Evolutionary conservation across 1,284 basidiomycete genomes (phyloP), one percentile per base, ranked within the genome.

Genomic region (Sphagnurus paluster): DNA sequence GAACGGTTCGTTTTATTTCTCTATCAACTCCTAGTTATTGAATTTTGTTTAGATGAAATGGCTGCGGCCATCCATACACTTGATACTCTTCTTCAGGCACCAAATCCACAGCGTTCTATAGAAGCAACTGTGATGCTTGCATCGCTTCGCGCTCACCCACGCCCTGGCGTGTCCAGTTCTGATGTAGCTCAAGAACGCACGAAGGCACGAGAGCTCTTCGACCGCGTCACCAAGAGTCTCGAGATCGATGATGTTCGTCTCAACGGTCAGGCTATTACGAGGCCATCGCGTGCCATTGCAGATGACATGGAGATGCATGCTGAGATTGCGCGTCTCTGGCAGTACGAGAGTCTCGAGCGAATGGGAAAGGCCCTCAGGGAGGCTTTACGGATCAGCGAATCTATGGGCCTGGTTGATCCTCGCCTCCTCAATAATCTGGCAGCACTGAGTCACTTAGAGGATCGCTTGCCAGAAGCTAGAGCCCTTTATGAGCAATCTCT

Each of bases 111-210:
- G 46, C 73, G 76, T 24, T 84, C 81, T 1, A 62, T 88, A 8
- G 93, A 96, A 69, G 92, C 91, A 2, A 84, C 82, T 9, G 86
- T 88, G n/a, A 84, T 94, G 65, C 82, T 97, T 34, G 93, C 93
- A 2, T 90, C 91, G 1, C 78, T 98, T 6, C 82, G 91, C 30
- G 84, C 89, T 0, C 82, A 84, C 59, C 82, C 87, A 5, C 82
- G 89, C 40, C 84, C 85, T 0, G 91, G 89, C 44, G 78, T 93
- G 37, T 87, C 87, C 0, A 77, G 76, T 38, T 73, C 83, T 5
- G 92, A 95, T 50, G 67, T 84, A 37, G 72, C 78, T 1, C 76
- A 82, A 44, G 93, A 96, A 58, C 83, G 82, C 46, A 59, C 69
- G 2, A 81, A 80, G 38, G 92, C 94, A 0, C 81, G 90, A 20